These are phyloP conservation scores for Calonectria multiphialidica DNA, from an alignment of 2,329 filamentous ascomycete genomes.

Conservation along the genomic window DNA sequence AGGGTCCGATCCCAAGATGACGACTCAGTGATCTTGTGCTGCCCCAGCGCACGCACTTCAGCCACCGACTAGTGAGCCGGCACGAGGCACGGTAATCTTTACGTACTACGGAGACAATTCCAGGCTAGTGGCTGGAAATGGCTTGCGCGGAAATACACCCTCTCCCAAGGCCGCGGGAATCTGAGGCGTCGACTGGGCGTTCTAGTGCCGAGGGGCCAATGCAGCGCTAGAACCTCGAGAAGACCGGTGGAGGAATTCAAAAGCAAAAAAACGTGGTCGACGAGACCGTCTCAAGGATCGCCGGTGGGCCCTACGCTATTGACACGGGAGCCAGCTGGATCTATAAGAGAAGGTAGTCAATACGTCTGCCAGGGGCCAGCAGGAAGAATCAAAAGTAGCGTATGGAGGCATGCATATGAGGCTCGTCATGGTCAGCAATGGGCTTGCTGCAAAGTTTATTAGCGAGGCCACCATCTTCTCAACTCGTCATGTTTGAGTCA, in stretches of 20 bases:
- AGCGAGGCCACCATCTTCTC: constrained; percentile 13
- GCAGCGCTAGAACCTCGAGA: constrained; percentile 31
- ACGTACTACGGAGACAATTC: constrained; percentile 10
- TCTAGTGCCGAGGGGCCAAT: constrained; percentile 22
- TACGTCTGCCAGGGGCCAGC: neutral
- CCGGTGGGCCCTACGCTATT: constrained; percentile 8
- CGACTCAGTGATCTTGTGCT: neutral
- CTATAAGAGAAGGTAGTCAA: neutral
- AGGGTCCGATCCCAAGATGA: neutral
- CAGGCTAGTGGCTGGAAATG: constrained; percentile 9
- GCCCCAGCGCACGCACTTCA: neutral
- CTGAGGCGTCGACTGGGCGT: constrained; percentile 16
- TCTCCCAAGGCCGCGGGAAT: constrained; percentile 8
- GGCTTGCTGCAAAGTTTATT: constrained; percentile 12
- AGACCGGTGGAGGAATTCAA: constrained; percentile 17
- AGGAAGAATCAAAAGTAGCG: neutral
- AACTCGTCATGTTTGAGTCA: constrained; percentile 16
- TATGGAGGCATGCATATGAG: neutral
- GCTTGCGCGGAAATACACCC: neutral
- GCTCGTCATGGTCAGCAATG: neutral
- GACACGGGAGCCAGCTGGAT: neutral
- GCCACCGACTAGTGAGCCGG: constrained; percentile 9
- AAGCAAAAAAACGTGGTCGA: constrained; percentile 30
- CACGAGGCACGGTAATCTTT: constrained; percentile 11
- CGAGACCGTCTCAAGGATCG: constrained; percentile 23